Evolutionary conservation across 2,329 filamentous ascomycete species (phyloP).

Genomic region (Davidsoniella neocaledoniae): DNA sequence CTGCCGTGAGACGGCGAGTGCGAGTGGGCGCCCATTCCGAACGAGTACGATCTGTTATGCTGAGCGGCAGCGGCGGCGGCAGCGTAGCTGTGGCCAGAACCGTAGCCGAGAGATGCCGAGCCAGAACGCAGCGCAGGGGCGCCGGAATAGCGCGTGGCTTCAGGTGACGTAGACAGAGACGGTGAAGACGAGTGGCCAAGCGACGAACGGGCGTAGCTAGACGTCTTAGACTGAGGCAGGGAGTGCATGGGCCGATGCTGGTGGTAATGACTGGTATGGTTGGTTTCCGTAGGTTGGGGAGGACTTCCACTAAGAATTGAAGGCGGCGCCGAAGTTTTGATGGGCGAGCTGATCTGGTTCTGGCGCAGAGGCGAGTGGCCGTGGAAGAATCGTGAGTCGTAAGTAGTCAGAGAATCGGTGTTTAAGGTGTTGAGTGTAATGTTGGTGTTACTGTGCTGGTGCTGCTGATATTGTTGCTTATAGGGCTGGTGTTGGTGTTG

Average conservation of each 20-base stretch:
- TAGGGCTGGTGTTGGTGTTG: too few relatives aligned
- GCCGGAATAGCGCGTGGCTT: neutral
- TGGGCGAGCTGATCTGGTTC: neutral
- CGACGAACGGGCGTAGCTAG: too few relatives aligned
- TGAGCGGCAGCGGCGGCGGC: neutral
- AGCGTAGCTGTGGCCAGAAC: neutral
- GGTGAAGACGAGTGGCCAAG: neutral
- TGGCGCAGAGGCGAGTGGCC: neutral
- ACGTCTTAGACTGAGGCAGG: too few relatives aligned
- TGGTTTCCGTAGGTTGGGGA: neutral
- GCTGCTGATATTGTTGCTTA: too few relatives aligned
- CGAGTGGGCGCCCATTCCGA: constrained; percentile 11
- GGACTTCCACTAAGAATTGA: neutral
- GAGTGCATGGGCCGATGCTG: neutral
- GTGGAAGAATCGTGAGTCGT: constrained; percentile 2
- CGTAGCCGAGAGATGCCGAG: neutral
- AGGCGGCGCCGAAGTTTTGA: neutral
- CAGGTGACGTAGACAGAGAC: neutral
- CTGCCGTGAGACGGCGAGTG: neutral
- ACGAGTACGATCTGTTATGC: neutral
- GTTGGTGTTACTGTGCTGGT: too few relatives aligned
- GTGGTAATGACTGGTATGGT: neutral
- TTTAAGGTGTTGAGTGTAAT: too few relatives aligned
- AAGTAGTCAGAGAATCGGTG: too few relatives aligned
- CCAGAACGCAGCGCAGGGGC: too few relatives aligned